A percentile compares a stretch with the other conserved stretches of the same genome.
phyloP scores from a whole-genome alignment of 257 asterid species.

The Capsicum chinense region DNA sequence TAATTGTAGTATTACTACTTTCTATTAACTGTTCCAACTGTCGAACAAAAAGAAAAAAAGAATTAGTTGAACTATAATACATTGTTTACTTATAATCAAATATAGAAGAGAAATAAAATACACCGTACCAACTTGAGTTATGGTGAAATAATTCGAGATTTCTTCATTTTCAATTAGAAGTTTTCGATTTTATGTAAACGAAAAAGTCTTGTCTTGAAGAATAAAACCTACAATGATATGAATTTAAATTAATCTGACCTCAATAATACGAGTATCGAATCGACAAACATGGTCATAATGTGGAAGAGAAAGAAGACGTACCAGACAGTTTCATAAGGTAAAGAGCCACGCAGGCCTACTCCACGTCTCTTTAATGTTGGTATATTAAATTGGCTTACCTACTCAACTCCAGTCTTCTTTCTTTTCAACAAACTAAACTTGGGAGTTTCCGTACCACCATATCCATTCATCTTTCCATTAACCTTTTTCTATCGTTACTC shows the following conservation, averaged over 20 bases:
- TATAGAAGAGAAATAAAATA: not conserved
- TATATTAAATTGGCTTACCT: constrained; percentile 18
- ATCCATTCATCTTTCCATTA: not conserved
- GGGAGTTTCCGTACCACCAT: not conserved
- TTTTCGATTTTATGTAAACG: too few species aligned
- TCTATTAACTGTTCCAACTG: not conserved
- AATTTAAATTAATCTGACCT: too few species aligned
- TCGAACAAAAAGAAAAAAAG: not conserved
- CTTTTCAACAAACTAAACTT: not conserved
- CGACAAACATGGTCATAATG: not conserved
- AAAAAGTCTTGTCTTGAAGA: too few species aligned
- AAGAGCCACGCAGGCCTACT: not conserved
- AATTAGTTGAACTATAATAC: constrained; percentile 12
- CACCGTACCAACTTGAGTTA: too few species aligned
- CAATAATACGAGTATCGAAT: not conserved
- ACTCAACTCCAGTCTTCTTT: constrained; percentile 14
- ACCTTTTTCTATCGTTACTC: not conserved
- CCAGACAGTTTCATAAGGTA: not conserved
- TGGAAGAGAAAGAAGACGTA: not conserved
- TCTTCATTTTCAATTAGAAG: too few species aligned
- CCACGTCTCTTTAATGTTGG: constrained; percentile 9
- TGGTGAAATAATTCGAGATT: too few species aligned
- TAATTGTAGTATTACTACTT: not conserved
- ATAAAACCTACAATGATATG: too few species aligned
- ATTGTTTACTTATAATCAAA: not conserved